Base-by-base conservation (phyloP, 441 rosid genomes). In the Adansonia grandidieri region DNA sequence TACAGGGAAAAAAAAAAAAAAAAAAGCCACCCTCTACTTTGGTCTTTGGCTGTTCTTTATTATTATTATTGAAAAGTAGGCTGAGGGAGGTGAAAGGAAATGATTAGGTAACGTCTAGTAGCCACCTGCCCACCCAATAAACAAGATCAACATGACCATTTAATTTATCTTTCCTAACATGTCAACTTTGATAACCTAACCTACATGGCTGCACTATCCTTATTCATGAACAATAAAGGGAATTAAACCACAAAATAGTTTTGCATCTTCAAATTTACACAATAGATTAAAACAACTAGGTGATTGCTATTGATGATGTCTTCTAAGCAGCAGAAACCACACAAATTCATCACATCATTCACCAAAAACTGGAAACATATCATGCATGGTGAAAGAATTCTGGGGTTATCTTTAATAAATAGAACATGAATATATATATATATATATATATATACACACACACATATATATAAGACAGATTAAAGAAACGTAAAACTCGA, bases 231-330 rank as follows among this genome's bases (percentile, higher is more conserved):
- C 19, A 37, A 63, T 63, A 11, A 28, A 63, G 70, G n/a, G 45
- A 62, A 11, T 62, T 24, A 32, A 4, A 40, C 67, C 44, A 62
- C 17, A 63, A 63, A 63, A 63, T 63, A 63, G 68, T 63, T 63
- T 22, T 63, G 20, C 10, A 11, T 57, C 67, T 8, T 62, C 66
- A 24, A 24, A 61, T 61, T 61, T 61, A 61, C 4, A 24, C 42
- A 10, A 11, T 24, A 32, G 44, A 19, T 63, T 63, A 15, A 63
- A 28, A 10, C 40, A 63, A 64, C 47, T 6, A 64, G 69, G 20
- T 37, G 44, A 42, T 48, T 37, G 47, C 15, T 37, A 37, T 10
- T 13, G 17, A 37, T 37, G 9, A 15, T 2, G 20, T 64, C 69
- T 64, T 64, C 47, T 7, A 40, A 60, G 40, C n/a, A 53, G 65